Percentiles rank a stretch among this genome's conserved stretches.
Conservation (phyloP, 1,139 yeast genomes). For the Suhomyces wounanorum region DNA sequence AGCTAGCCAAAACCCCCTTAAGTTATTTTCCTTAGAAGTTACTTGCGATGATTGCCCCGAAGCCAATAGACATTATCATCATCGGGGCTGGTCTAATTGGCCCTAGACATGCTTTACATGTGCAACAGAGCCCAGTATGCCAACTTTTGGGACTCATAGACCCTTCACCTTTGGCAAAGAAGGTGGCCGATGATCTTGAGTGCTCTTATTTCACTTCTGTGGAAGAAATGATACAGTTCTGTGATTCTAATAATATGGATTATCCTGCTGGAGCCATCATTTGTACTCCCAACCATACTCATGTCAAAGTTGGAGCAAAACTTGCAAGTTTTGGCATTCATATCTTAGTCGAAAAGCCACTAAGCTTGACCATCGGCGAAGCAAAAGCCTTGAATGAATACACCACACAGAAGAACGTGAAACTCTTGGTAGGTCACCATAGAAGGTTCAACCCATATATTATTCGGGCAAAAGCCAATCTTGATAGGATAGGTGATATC, state of each 20-base stretch:
- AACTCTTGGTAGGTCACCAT: constrained; percentile 43
- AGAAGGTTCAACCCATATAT: constrained; percentile 43
- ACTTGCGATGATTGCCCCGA: constrained; percentile 19
- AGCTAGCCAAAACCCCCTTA: constrained; percentile 1
- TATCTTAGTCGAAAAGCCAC: constrained; percentile 42
- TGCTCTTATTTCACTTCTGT: constrained; percentile 32
- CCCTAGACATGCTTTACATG: constrained; percentile 44
- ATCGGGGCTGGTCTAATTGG: constrained; percentile 47
- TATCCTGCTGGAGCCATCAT: constrained; percentile 42
- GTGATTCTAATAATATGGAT: constrained; percentile 22
- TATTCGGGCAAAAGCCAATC: constrained; percentile 35
- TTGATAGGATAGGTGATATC: constrained; percentile 32
- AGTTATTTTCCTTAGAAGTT: background rate
- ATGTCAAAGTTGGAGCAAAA: constrained; percentile 34
- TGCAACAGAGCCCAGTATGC: constrained; percentile 27
- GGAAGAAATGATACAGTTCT: constrained; percentile 29
- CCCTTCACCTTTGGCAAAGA: constrained; percentile 28
- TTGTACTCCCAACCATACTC: constrained; percentile 46
- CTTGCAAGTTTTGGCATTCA: constrained; percentile 38
- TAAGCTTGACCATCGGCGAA: constrained; percentile 33
- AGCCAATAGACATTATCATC: constrained; percentile 25
- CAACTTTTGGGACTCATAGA: constrained; percentile 39
- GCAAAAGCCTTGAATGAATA: constrained; percentile 34
- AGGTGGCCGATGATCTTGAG: constrained; percentile 29
- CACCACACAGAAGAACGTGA: constrained; percentile 24